Conservation (phyloP, 2,329 filamentous ascomycete genomes). For the Cladosporium colombiae region DNA sequence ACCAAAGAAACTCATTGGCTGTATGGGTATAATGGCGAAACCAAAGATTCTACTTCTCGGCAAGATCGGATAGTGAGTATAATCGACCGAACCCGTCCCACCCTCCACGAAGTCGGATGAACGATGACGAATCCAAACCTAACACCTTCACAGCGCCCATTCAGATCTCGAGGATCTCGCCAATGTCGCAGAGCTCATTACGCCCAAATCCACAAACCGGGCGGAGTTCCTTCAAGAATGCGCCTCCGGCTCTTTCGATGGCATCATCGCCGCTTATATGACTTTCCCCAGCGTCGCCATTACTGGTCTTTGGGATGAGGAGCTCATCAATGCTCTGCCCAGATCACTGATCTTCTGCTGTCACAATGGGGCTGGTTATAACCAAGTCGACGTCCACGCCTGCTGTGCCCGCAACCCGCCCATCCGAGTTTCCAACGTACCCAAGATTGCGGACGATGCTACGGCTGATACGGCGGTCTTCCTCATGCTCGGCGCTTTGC, state of each 20-base stretch:
- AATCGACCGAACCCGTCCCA: conserved; percentile 8
- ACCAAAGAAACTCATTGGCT: too few species aligned
- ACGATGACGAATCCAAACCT: conserved; percentile 46
- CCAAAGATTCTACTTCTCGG: conserved; percentile 66
- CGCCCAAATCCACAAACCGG: conserved; percentile 62
- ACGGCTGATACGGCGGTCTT: conserved; percentile 83
- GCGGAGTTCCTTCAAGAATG: conserved; percentile 70
- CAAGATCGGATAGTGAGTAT: conserved; percentile 58
- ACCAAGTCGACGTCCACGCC: conserved; percentile 73
- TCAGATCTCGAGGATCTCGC: conserved; percentile 64
- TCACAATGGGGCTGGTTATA: conserved; percentile 72
- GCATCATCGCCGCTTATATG: conserved; percentile 65
- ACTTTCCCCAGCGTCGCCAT: conserved; percentile 66
- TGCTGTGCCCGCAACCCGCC: conserved; percentile 62
- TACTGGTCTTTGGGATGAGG: conserved; percentile 70
- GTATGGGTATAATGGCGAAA: conserved; percentile 41
- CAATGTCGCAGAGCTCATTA: conserved; percentile 65
- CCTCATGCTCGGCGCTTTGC: conserved; percentile 75
- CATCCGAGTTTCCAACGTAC: conserved; percentile 76
- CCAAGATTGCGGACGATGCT: conserved; percentile 77
- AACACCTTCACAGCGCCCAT: conserved; percentile 57
- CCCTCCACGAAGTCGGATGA: conserved; percentile 29
- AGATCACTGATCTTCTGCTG: conserved; percentile 42
- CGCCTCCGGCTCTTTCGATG: conserved; percentile 64
- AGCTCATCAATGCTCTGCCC: conserved; percentile 59